Percentiles rank a stretch among this genome's conserved stretches.
phyloP scores from a whole-genome alignment of 2,329 filamentous ascomycete species.

The Venturia asperata region DNA sequence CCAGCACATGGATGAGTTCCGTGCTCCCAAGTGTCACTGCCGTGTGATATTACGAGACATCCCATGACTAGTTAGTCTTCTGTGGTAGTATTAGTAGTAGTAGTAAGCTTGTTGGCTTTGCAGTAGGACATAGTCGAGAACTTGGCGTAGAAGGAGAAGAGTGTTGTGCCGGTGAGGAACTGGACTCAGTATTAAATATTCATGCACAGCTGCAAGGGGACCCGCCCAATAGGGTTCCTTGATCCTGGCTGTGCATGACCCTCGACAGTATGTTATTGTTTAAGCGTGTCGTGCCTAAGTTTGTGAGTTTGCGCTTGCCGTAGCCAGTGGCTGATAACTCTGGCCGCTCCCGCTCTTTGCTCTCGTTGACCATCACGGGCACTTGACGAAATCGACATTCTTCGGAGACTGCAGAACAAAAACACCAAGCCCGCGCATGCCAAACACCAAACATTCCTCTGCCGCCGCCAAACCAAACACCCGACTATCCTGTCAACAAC shows the following conservation, averaged over 20 bases:
- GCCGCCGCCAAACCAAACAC: not conserved
- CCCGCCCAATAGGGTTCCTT: not conserved
- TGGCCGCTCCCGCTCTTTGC: not conserved
- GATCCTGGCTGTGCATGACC: not conserved
- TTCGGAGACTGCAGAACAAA: not conserved
- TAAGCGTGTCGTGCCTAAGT: not conserved
- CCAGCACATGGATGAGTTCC: conserved; percentile 7
- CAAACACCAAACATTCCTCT: not conserved
- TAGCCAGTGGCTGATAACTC: not conserved
- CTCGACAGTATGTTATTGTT: not conserved
- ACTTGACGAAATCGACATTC: not conserved
- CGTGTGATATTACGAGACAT: not conserved
- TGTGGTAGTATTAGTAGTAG: too few relatives aligned
- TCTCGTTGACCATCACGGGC: not conserved
- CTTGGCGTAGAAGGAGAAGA: not conserved
- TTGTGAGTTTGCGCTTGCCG: not conserved
- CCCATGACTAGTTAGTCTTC: not conserved
- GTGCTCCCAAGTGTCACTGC: not conserved
- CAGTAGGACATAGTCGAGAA: not conserved
- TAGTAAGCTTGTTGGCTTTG: too few relatives aligned
- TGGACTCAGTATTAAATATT: not conserved
- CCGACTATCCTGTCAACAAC: not conserved
- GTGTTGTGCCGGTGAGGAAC: not conserved
- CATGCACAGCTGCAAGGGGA: conserved; percentile 3
- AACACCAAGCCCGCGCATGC: not conserved